Conservation (phyloP, 768 basidiomycete species). For the Coprinopsis marcescibilis region DNA sequence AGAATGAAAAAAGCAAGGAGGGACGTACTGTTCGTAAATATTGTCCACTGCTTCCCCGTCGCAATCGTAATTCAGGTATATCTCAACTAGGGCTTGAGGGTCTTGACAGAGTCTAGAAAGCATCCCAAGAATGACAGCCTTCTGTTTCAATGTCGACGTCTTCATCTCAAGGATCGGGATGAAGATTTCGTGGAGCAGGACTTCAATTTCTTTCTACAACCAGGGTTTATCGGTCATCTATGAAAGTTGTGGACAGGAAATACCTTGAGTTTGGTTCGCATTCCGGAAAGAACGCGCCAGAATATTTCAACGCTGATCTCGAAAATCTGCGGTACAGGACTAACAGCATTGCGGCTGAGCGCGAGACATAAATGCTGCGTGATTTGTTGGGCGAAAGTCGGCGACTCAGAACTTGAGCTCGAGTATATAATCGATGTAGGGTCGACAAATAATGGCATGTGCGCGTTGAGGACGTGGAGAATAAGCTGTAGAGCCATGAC, state of each 20-base stretch:
- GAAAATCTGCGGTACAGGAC: constrained; percentile 93
- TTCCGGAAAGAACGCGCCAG: constrained; percentile 90
- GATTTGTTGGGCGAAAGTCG: constrained; percentile 85
- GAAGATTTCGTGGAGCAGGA: constrained; percentile 97
- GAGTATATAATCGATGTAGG: constrained; percentile 89
- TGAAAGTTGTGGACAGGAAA: constrained; percentile 3
- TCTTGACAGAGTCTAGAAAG: constrained; percentile 86
- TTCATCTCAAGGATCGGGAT: constrained; percentile 98
- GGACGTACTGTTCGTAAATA: constrained; percentile 87
- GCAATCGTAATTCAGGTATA: constrained; percentile 99
- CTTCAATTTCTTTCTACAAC: constrained; percentile 98
- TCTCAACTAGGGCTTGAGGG: constrained; percentile 94
- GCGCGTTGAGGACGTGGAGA: constrained; percentile 84
- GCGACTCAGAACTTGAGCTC: constrained; percentile 80
- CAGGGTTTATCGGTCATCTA: constrained; percentile 10
- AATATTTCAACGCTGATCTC: constrained; percentile 98
- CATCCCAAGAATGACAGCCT: constrained; percentile 88
- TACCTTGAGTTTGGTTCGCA: constrained; percentile 96
- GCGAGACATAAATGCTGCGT: constrained; percentile 95
- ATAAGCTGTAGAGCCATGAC: constrained; percentile 91
- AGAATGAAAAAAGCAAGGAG: not conserved
- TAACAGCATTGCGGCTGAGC: constrained; percentile 91
- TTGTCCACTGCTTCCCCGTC: constrained; percentile 93
- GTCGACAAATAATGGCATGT: constrained; percentile 87
- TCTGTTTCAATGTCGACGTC: constrained; percentile 92